A percentile compares a stretch with the other conserved stretches of the same genome.
Evolutionary conservation across 768 basidiomycete species (phyloP).

Genomic region (Paxillus ammoniavirescens): DNA sequence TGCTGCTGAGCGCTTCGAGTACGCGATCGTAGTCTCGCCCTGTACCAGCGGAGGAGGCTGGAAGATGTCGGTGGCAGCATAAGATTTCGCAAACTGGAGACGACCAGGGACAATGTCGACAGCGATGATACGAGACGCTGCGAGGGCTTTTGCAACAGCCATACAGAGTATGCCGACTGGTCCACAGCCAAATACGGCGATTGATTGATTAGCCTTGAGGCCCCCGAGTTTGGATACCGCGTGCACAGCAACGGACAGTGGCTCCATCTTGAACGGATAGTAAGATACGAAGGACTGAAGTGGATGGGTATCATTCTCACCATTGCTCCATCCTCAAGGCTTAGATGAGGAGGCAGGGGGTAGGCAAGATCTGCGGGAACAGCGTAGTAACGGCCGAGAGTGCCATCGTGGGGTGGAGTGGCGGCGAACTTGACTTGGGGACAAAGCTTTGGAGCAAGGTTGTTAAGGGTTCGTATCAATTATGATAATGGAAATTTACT

Average conservation of each 20-base stretch:
- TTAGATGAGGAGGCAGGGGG: conserved; percentile 76
- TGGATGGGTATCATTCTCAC: conserved; percentile 36
- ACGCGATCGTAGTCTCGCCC: conserved; percentile 67
- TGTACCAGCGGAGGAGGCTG: conserved; percentile 57
- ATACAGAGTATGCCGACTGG: conserved; percentile 88
- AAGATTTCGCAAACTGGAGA: conserved; percentile 82
- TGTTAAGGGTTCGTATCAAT: neutral
- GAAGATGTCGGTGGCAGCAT: conserved; percentile 79
- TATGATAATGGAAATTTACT: conserved; percentile 37
- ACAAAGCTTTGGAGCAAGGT: conserved; percentile 57
- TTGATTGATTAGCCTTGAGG: conserved; percentile 70
- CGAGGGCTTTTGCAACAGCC: conserved; percentile 94
- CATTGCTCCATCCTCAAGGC: conserved; percentile 95
- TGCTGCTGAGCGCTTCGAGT: conserved; percentile 69
- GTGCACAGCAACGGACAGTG: conserved; percentile 89
- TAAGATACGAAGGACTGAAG: neutral
- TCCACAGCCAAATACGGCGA: conserved; percentile 86
- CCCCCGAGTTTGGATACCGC: conserved; percentile 76
- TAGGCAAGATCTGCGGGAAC: conserved; percentile 86
- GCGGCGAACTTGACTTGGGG: conserved; percentile 86
- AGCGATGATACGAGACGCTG: conserved; percentile 80
- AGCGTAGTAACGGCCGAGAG: conserved; percentile 81
- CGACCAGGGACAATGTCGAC: conserved; percentile 76
- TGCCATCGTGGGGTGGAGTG: conserved; percentile 92
- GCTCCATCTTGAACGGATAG: conserved; percentile 69